Base-by-base conservation (phyloP, 2,329 filamentous ascomycete species). In the Aspergillus novofumigatus region DNA sequence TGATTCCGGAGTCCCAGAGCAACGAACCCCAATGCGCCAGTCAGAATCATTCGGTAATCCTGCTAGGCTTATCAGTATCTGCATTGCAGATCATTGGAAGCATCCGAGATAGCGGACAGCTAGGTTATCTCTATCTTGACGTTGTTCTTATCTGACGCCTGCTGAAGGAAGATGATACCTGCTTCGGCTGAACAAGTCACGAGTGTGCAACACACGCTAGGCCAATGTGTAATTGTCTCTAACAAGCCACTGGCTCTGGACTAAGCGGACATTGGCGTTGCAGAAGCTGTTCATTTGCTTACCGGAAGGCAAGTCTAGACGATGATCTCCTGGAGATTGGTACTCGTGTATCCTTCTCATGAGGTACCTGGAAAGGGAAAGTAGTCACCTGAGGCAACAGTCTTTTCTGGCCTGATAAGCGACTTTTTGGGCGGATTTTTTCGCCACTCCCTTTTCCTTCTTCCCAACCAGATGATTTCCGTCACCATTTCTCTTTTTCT, bases 311-410 rank as follows among this genome's bases (percentile, higher is more conserved):
- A 21, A 42, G 41, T 42, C 20, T 21, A 42, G n/a, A 44, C 21
- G 21, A 44, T 21, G 41, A 21, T 21, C n/a, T 17, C 32, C 32
- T 38, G 41, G 21, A 21, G n/a, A 21, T 6, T 20, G 2, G 20
- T n/a, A 25, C 21, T 20, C 9, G 2, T 23, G n/a, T 23, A 21
- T n/a, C n/a, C 10, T 21, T 21, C 41, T 44, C 41, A 1, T 9
- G 41, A 44, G 41, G 50, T 52, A 25, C n/a, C 51, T 26, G n/a
- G 26, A 51, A 51, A 35, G 21, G 49, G 49, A 42, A 51, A n/a
- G 11, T 23, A 38, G 52, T 54, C 52, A 54, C 52, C 52, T 54
- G 45, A 54, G 44, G 44, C 52, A 10, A 25, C 28, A 11, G 23
- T 48, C n/a, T 10, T 48, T 53, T 45, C 20, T 25, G 17, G 44